Evolutionary conservation across 169 alveolate genomes (phyloP).

Genomic region (Plasmodium sp.): DNA sequence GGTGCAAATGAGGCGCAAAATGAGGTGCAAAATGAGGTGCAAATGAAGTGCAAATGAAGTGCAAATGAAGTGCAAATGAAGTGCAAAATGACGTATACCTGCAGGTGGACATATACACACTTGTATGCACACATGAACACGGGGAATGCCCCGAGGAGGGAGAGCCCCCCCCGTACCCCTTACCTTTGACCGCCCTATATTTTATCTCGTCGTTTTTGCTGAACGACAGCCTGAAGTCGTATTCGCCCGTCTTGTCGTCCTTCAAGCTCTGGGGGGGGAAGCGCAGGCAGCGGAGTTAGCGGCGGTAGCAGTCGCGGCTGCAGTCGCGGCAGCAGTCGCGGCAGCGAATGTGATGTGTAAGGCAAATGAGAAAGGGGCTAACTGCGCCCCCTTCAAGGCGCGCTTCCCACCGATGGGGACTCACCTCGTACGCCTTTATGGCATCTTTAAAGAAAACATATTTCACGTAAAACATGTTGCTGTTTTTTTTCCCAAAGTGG

Average conservation of each 20-base stretch:
- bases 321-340: no score
- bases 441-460: constrained; percentile 57
- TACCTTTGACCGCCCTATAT: constrained; percentile 64
- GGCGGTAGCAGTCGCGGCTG: no score
- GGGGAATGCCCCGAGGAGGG: background rate
- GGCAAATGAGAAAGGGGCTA: background rate
- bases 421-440: constrained; percentile 65
- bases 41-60: background rate
- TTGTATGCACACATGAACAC: background rate
- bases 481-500: constrained; percentile 51
- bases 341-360: background rate
- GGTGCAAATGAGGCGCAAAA: background rate
- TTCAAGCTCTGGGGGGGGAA: constrained; percentile 10
- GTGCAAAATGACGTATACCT: background rate
- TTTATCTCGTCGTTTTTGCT: constrained; percentile 62
- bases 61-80: background rate
- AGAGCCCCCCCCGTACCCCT: background rate
- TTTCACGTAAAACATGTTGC: constrained; percentile 35
- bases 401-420: background rate
- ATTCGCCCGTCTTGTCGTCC: background rate
- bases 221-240: constrained; percentile 19
- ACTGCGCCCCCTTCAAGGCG: background rate
- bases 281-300: no score
- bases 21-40: background rate
- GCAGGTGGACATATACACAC: background rate